A percentile compares a stretch with the other conserved stretches of the same genome.
phyloP scores from a whole-genome alignment of 2,329 filamentous ascomycete species.

The Plectosphaerella cucumerina region DNA sequence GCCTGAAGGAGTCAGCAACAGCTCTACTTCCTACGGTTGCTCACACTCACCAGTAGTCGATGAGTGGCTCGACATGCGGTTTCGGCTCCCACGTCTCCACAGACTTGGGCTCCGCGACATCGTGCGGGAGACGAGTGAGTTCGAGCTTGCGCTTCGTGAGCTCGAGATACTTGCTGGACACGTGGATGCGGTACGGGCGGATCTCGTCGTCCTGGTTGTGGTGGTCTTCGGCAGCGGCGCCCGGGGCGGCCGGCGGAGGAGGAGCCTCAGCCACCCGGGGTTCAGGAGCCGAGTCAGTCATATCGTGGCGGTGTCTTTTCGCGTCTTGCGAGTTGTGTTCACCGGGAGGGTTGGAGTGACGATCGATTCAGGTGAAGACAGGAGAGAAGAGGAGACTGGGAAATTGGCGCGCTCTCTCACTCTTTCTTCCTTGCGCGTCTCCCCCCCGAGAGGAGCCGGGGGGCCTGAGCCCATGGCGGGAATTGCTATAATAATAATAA shows the following conservation, averaged over 20 bases:
- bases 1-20: slow-evolving; percentile 34
- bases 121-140: slow-evolving; percentile 60
- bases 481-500: no score
- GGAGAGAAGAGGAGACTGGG: neutral
- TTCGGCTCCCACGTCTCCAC: slow-evolving; percentile 58
- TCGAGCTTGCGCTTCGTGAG: slow-evolving; percentile 65
- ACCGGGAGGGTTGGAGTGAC: no score
- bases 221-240: slow-evolving; percentile 16
- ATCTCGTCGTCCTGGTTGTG: slow-evolving; percentile 33
- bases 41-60: slow-evolving; percentile 57
- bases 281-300: slow-evolving; percentile 4
- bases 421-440: no score
- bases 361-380: neutral
- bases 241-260: no score
- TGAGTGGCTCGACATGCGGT: slow-evolving; percentile 55
- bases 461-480: no score
- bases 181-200: slow-evolving; percentile 53
- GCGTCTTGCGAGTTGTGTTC: no score
- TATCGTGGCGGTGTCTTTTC: neutral
- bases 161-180: slow-evolving; percentile 62
- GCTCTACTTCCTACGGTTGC: neutral
- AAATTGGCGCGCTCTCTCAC: no score
- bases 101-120: slow-evolving; percentile 42
- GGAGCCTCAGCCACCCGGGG: slow-evolving; percentile 9
- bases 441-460: no score